These are phyloP conservation scores for Teratosphaeria pseudoeucalypti DNA, from an alignment of 2,329 filamentous ascomycete species.

Conservation along the genomic window DNA sequence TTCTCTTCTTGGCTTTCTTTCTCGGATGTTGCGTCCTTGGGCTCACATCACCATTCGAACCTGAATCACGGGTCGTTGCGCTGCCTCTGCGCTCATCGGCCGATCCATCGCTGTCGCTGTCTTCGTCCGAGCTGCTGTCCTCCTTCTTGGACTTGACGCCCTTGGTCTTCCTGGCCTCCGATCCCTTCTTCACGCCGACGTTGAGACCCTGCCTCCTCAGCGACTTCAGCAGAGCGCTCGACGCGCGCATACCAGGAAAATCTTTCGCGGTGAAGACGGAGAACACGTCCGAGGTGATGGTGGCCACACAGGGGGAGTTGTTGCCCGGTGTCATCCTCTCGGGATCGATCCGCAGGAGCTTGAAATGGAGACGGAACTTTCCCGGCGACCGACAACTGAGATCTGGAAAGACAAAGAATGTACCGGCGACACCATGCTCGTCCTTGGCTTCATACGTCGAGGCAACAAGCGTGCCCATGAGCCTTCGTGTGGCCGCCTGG, in stretches of 20 bases:
- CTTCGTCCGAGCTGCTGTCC: constrained; percentile 43
- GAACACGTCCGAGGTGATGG: constrained; percentile 58
- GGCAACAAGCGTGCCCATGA: constrained; percentile 72
- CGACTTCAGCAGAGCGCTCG: constrained; percentile 60
- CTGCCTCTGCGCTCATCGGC: constrained; percentile 5
- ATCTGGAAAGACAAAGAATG: constrained; percentile 80
- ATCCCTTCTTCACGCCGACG: constrained; percentile 79
- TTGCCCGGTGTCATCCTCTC: constrained; percentile 44
- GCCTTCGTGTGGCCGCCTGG: constrained; percentile 56
- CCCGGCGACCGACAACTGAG: constrained; percentile 70
- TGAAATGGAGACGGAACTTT: constrained; percentile 63
- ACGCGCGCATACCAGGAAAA: constrained; percentile 74
- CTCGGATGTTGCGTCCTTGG: constrained; percentile 3
- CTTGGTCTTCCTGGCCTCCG: constrained; percentile 43
- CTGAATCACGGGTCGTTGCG: background rate
- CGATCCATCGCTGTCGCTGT: constrained; percentile 58
- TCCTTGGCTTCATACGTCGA: constrained; percentile 68
- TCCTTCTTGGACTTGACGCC: constrained; percentile 24
- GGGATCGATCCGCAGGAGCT: constrained; percentile 61
- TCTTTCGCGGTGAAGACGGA: constrained; percentile 76
- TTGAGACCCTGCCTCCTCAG: constrained; percentile 72
- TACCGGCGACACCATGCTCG: constrained; percentile 61
- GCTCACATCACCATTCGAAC: constrained; percentile 2
- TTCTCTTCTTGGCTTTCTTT: constrained; percentile 8
- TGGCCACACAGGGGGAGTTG: constrained; percentile 37